Percentiles rank a stretch among this genome's conserved stretches.
phyloP scores from a whole-genome alignment of 345 rosid species.

The Geranium rotundifolium region DNA sequence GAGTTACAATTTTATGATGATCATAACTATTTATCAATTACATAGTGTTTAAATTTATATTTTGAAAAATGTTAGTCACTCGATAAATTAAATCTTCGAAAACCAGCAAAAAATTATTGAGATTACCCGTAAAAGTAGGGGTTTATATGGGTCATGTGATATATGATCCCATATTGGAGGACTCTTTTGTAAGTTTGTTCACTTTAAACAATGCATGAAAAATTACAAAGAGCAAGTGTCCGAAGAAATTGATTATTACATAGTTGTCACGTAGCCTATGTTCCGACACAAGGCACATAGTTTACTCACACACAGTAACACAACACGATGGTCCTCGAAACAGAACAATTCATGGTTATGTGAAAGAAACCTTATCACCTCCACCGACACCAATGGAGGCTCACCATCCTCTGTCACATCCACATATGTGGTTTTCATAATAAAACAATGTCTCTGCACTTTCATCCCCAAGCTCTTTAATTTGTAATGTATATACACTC shows the following conservation, averaged over 20 bases:
- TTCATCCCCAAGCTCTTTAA: no score
- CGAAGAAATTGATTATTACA: slow-evolving; percentile 3
- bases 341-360: background rate
- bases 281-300: slow-evolving; percentile 23
- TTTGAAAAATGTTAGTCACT: no score
- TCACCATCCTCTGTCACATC: background rate
- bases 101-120: no score
- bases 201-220: no score
- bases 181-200: slow-evolving; percentile 8
- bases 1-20: no score
- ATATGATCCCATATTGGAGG: background rate
- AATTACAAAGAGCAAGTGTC: slow-evolving; percentile 8
- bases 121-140: no score
- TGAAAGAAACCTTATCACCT: background rate
- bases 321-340: slow-evolving; percentile 9
- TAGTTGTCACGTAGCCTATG: slow-evolving; percentile 25
- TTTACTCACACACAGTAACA: slow-evolving; percentile 14
- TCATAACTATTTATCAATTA: no score
- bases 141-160: no score
- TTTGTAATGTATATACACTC: no score
- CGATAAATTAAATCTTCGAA: no score
- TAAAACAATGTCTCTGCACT: background rate
- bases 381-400: background rate
- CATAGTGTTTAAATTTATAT: no score
- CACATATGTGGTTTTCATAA: slow-evolving; percentile 2